phyloP scores from a whole-genome alignment of 345 rosid genomes.

The Barbarea vulgaris region DNA sequence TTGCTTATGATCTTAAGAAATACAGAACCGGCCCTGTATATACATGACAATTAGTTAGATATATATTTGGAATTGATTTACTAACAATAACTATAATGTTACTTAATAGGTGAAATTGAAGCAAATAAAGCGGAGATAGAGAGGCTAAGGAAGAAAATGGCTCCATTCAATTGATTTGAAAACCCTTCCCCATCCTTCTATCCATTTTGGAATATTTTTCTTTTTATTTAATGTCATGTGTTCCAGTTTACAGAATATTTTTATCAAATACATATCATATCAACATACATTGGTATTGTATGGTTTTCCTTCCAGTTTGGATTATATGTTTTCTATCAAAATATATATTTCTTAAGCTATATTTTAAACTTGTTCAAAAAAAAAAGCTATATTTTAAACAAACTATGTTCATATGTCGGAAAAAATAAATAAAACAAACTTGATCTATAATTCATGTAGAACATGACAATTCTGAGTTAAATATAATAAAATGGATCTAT shows the following conservation, averaged over 20 bases:
- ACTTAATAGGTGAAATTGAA: background rate
- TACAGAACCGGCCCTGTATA: too few species aligned
- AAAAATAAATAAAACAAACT: too few species aligned
- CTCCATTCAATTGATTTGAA: background rate
- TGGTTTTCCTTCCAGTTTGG: background rate
- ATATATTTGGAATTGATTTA: background rate
- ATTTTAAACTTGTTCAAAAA: too few species aligned
- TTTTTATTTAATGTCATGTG: background rate
- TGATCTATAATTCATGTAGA: too few species aligned
- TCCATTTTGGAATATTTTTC: too few species aligned
- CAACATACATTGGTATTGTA: background rate
- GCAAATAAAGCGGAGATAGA: background rate
- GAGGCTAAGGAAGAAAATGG: conserved; percentile 3
- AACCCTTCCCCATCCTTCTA: background rate
- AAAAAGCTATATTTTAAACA: too few species aligned
- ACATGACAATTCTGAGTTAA: too few species aligned
- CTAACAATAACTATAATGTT: background rate
- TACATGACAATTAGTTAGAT: background rate
- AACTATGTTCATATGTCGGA: too few species aligned
- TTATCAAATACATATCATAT: background rate
- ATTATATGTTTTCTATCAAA: background rate
- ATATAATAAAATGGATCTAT: too few species aligned
- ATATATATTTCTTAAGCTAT: too few species aligned
- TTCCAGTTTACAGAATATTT: background rate
- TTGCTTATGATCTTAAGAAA: too few species aligned